A percentile compares a stretch with the other conserved stretches of the same genome.
phyloP scores from a whole-genome alignment of 495 filamentous ascomycete species.

The Penicillium atrosanguineum region DNA sequence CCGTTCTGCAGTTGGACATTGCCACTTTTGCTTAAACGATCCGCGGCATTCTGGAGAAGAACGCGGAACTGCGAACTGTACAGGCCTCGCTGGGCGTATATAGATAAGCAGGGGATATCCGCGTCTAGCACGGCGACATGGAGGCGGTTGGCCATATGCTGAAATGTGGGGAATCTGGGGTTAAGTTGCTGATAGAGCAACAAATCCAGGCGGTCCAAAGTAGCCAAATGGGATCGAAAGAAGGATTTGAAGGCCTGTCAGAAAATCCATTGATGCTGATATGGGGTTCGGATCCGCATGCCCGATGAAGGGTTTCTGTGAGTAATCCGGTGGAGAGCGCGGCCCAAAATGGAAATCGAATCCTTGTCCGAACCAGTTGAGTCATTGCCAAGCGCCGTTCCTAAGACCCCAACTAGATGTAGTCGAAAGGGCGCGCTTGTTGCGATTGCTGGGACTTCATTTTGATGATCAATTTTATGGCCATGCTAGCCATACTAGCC shows the following conservation, averaged over 20 bases:
- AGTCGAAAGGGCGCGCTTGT: neutral
- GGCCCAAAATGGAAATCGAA: conserved; percentile 16
- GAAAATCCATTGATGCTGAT: neutral
- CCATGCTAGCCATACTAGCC: no score
- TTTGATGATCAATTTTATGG: no score
- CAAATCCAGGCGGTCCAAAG: neutral
- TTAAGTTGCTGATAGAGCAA: neutral
- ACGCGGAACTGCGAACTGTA: conserved; percentile 39
- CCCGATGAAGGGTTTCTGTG: conserved; percentile 19
- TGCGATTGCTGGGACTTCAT: no score
- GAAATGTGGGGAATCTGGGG: neutral
- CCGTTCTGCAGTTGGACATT: conserved; percentile 8
- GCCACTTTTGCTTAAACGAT: conserved; percentile 22
- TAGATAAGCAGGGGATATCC: conserved; percentile 36
- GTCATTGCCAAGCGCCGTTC: neutral
- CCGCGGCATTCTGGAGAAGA: conserved; percentile 33
- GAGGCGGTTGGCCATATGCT: conserved; percentile 23
- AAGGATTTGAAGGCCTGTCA: neutral
- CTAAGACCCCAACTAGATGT: no score
- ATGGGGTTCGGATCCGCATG: conserved; percentile 15
- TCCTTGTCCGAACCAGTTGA: conserved; percentile 4
- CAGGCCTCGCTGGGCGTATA: conserved; percentile 35
- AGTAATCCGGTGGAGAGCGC: conserved; percentile 18
- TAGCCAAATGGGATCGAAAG: neutral
- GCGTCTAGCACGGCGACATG: conserved; percentile 44